Percentiles rank a stretch among this genome's conserved stretches.
phyloP scores from a whole-genome alignment of 2,329 filamentous ascomycete genomes.

The Beauveria asiatica region DNA sequence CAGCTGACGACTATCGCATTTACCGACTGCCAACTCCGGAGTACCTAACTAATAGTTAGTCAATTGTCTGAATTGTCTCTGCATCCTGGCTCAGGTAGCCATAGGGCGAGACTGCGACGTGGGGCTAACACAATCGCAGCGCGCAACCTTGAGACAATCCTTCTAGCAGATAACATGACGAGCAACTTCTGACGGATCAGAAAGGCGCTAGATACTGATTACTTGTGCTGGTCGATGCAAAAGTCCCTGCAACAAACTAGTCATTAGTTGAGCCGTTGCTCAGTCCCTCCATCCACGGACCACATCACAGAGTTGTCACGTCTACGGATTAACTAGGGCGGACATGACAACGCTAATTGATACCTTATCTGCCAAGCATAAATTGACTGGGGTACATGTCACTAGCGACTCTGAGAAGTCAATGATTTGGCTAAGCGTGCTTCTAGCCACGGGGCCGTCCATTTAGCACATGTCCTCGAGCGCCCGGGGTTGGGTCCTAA shows the following conservation, averaged over 20 bases:
- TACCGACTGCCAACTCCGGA: background rate
- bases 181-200: background rate
- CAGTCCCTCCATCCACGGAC: background rate
- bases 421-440: background rate
- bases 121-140: background rate
- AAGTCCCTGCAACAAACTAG: background rate
- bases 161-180: background rate
- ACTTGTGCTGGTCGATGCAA: background rate
- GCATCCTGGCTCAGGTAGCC: background rate
- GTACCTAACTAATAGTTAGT: background rate
- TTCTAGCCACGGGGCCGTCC: background rate
- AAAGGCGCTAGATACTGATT: background rate
- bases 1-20: background rate
- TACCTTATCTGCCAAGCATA: slow-evolving; percentile 12
- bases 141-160: background rate
- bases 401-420: background rate
- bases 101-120: background rate
- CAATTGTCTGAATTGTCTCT: background rate
- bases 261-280: background rate
- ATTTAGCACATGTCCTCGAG: background rate
- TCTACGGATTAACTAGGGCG: no score
- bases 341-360: background rate
- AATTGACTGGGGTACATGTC: background rate
- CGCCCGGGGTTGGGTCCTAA: background rate
- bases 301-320: background rate